Conservation (phyloP, 768 basidiomycete species). For the Termitomyces sp. region DNA sequence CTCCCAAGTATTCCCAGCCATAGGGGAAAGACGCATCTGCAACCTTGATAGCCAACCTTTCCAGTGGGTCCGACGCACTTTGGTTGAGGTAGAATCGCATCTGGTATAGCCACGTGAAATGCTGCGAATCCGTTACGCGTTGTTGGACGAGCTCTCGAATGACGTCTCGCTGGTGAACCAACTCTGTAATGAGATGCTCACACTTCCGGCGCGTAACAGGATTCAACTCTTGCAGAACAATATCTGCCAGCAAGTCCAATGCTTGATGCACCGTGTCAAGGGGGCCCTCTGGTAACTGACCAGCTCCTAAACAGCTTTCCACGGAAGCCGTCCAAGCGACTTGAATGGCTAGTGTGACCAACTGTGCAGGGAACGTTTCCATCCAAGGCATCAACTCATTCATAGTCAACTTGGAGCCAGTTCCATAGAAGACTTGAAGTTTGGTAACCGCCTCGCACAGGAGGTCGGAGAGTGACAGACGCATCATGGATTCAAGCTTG, state of each 20-base stretch:
- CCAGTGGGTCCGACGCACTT: constrained; percentile 66
- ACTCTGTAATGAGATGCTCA: constrained; percentile 97
- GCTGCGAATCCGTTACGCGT: constrained; percentile 56
- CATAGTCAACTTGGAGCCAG: constrained; percentile 52
- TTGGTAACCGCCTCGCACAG: constrained; percentile 79
- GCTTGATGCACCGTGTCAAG: constrained; percentile 76
- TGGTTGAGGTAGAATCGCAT: constrained; percentile 96
- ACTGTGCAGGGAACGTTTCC: constrained; percentile 91
- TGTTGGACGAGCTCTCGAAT: constrained; percentile 74
- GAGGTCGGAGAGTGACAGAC: constrained; percentile 78
- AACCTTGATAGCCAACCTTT: constrained; percentile 75
- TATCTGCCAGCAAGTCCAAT: constrained; percentile 93
- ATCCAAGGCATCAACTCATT: constrained; percentile 85
- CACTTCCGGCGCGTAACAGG: constrained; percentile 96
- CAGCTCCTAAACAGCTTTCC: constrained; percentile 62
- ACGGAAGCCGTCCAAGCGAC: constrained; percentile 91
- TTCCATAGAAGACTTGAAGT: constrained; percentile 76
- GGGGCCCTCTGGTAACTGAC: constrained; percentile 54
- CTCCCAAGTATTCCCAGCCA: constrained; percentile 98
- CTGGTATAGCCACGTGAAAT: constrained; percentile 93
- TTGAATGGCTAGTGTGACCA: constrained; percentile 94
- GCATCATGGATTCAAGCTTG: constrained; percentile 90
- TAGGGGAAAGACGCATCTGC: constrained; percentile 95
- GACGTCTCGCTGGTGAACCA: constrained; percentile 97
- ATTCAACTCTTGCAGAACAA: constrained; percentile 85